These are phyloP conservation scores for Leishmania guyanensis DNA, from an alignment of 208 protist genomes.

Conservation along the genomic window DNA sequence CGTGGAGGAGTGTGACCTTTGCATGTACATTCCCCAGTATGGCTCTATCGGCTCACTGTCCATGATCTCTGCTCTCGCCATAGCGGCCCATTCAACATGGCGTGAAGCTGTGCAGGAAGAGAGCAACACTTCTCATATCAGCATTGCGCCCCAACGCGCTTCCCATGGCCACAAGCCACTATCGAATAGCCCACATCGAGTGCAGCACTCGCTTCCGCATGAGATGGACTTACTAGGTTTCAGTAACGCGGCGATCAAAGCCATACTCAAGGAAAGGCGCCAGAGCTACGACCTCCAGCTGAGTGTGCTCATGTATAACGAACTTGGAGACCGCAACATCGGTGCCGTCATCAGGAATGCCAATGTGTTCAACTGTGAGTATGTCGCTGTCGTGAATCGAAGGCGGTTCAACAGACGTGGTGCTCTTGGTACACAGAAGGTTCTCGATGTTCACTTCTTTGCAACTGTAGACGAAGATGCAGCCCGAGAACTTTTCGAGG, in stretches of 20 bases:
- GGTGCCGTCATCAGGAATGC: conserved; percentile 83
- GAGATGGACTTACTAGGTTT: conserved; percentile 49
- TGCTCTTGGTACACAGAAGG: conserved; percentile 71
- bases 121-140: not conserved
- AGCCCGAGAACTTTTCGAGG: conserved; percentile 27
- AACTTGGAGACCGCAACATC: conserved; percentile 83
- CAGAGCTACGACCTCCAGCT: conserved; percentile 56
- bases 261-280: conserved; percentile 35
- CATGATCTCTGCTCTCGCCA: conserved; percentile 81
- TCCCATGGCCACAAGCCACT: conserved; percentile 61
- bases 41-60: conserved; percentile 84
- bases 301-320: conserved; percentile 72
- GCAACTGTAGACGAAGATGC: conserved; percentile 10
- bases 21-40: conserved; percentile 84
- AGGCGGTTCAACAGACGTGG: conserved; percentile 73
- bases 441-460: conserved; percentile 45
- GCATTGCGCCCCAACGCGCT: not conserved
- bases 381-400: conserved; percentile 65
- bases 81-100: conserved; percentile 52
- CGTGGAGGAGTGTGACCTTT: conserved; percentile 47
- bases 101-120: not conserved
- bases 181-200: conserved; percentile 29
- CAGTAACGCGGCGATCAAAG: conserved; percentile 49
- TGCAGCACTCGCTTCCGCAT: conserved; percentile 39
- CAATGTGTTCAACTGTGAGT: conserved; percentile 82